Percentiles rank a stretch among this genome's conserved stretches.
Evolutionary conservation across 768 basidiomycete genomes (phyloP).

Genomic region (Cubamyces lactineus): DNA sequence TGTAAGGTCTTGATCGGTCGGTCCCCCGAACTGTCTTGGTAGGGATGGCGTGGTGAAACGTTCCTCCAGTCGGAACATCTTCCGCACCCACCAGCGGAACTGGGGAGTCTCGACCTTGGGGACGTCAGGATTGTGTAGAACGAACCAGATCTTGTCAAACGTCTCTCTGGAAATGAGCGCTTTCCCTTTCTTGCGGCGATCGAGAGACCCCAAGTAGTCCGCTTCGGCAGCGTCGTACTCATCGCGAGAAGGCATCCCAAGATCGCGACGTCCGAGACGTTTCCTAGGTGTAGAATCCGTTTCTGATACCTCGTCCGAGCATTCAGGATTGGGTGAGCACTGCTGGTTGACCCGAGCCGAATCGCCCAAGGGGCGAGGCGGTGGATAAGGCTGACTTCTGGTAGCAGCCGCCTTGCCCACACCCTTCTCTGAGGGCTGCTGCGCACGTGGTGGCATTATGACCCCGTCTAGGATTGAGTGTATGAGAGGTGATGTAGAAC

Average conservation of each 20-base stretch:
- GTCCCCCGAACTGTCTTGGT: neutral
- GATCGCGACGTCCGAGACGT: slow-evolving; percentile 11
- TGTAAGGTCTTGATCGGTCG: slow-evolving; percentile 17
- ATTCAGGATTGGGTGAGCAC: neutral
- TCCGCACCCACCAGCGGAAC: slow-evolving; percentile 83
- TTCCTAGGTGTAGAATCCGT: neutral
- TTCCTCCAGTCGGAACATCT: slow-evolving; percentile 64
- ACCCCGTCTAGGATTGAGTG: too few species aligned
- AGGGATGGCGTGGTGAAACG: neutral
- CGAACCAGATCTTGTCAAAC: slow-evolving; percentile 75
- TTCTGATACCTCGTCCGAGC: neutral
- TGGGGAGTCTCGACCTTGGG: slow-evolving; percentile 58
- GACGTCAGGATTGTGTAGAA: slow-evolving; percentile 56
- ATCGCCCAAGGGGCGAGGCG: neutral
- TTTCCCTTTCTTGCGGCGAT: slow-evolving; percentile 62
- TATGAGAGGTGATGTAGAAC: too few species aligned
- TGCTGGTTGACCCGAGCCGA: slow-evolving; percentile 1
- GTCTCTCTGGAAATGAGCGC: slow-evolving; percentile 71
- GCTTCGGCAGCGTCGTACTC: slow-evolving; percentile 63
- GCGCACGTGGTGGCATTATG: neutral
- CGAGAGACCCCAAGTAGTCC: slow-evolving; percentile 61
- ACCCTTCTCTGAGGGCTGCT: neutral
- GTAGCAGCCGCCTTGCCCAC: neutral
- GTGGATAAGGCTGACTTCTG: neutral
- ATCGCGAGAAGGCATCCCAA: slow-evolving; percentile 64